A percentile compares a stretch with the other conserved stretches of the same genome.
Conservation (phyloP, 1,284 basidiomycete genomes). For the Schizopora paradoxa region DNA sequence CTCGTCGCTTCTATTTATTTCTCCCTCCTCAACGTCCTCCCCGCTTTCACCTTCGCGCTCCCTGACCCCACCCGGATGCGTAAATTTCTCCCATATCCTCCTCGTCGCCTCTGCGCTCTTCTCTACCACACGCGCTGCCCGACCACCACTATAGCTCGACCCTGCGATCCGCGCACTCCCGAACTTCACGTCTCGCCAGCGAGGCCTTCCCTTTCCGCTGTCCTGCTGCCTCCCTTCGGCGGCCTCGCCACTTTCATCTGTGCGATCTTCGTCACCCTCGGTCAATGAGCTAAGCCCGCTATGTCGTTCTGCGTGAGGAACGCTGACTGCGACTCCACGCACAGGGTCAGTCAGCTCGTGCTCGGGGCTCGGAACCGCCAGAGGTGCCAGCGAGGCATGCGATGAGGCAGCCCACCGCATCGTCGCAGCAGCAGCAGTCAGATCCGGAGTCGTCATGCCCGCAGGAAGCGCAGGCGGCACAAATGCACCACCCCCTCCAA, state of each 20-base stretch:
- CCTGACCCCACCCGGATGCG: not conserved
- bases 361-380: slow-evolving; percentile 82
- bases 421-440: slow-evolving; percentile 71
- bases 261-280: not conserved
- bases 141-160: slow-evolving; percentile 6
- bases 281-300: not conserved
- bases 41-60: not conserved
- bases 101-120: slow-evolving; percentile 11
- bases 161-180: not conserved
- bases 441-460: slow-evolving; percentile 37
- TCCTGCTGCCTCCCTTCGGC: slow-evolving; percentile 10
- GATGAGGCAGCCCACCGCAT: slow-evolving; percentile 74
- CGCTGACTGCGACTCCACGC: slow-evolving; percentile 60
- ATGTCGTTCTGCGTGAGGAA: slow-evolving; percentile 24
- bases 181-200: not conserved
- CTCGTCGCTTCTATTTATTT: slow-evolving; percentile 6
- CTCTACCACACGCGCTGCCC: not conserved
- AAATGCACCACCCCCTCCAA: too few relatives aligned
- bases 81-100: slow-evolving; percentile 17
- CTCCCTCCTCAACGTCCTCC: not conserved
- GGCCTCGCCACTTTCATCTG: not conserved
- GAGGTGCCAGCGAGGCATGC: slow-evolving; percentile 68
- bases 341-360: slow-evolving; percentile 83
- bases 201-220: slow-evolving; percentile 1
- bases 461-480: slow-evolving; percentile 25